These are phyloP conservation scores for Nymphaea colorata DNA, from an alignment of 164 flowering plant species.

Conservation along the genomic window DNA sequence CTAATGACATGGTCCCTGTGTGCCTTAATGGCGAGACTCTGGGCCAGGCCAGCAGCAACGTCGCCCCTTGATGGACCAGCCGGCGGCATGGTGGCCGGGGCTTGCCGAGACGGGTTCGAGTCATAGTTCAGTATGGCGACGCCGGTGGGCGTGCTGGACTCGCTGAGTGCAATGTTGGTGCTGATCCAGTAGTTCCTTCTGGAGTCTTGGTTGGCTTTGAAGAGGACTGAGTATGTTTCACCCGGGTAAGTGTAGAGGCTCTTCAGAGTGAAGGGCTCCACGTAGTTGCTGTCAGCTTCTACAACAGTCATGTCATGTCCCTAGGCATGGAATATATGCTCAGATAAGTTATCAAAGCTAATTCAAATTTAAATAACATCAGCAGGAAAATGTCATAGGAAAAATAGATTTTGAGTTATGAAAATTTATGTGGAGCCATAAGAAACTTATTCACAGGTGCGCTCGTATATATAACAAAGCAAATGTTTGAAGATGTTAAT, in stretches of 20 bases:
- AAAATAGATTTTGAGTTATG: too few species aligned
- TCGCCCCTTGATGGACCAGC: constrained; percentile 53
- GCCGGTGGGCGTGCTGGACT: constrained; percentile 38
- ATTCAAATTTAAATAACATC: too few species aligned
- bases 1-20: constrained; percentile 25
- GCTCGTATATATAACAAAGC: too few species aligned
- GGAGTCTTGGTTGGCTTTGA: constrained; percentile 59
- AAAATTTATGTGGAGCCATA: too few species aligned
- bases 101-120: constrained; percentile 46
- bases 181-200: constrained; percentile 62
- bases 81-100: constrained; percentile 42
- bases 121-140: constrained; percentile 59
- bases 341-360: too few species aligned
- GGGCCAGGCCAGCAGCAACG: constrained; percentile 18
- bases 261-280: constrained; percentile 57
- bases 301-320: constrained; percentile 87
- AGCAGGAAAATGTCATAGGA: too few species aligned
- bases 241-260: constrained; percentile 73
- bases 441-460: too few species aligned
- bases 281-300: constrained; percentile 82
- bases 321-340: constrained; percentile 4
- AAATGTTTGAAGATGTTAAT: too few species aligned
- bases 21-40: constrained; percentile 41
- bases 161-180: constrained; percentile 33
- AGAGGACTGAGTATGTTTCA: constrained; percentile 66